Evolutionary conservation across 2,329 filamentous ascomycete species (phyloP).

Genomic region (Capronia coronata): DNA sequence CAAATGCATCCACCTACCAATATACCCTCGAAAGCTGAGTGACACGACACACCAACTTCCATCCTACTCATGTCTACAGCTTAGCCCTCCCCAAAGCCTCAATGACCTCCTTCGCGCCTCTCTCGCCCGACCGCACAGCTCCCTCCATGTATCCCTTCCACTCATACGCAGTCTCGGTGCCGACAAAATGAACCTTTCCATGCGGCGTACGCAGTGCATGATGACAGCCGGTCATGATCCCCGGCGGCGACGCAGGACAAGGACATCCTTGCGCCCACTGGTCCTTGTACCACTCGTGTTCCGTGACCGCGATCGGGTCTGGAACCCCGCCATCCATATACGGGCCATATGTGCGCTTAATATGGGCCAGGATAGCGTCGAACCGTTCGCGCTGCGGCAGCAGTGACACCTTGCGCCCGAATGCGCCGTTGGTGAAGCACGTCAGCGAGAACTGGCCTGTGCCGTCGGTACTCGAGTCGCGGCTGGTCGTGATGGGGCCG

Average conservation of each 20-base stretch:
- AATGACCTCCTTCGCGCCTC: slow-evolving; percentile 37
- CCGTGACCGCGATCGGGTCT: too few species aligned
- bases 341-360: too few species aligned
- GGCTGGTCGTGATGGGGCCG: too few species aligned
- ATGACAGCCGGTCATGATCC: slow-evolving; percentile 33
- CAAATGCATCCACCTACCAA: too few species aligned
- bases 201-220: slow-evolving; percentile 33
- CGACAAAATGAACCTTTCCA: slow-evolving; percentile 48
- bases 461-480: too few species aligned
- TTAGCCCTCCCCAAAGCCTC: slow-evolving; percentile 37
- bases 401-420: too few species aligned
- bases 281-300: slow-evolving; percentile 39
- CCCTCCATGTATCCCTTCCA: slow-evolving; percentile 58
- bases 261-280: slow-evolving; percentile 40
- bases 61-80: slow-evolving; percentile 8
- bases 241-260: slow-evolving; percentile 36
- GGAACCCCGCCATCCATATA: too few species aligned
- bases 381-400: not conserved
- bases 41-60: too few species aligned
- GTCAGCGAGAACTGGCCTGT: too few species aligned
- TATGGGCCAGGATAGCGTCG: too few species aligned
- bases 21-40: too few species aligned
- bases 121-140: slow-evolving; percentile 43
- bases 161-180: slow-evolving; percentile 48
- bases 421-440: too few species aligned